Percentiles rank a stretch among this genome's conserved stretches.
Evolutionary conservation across 2,329 filamentous ascomycete genomes (phyloP).

Genomic region (Aspergillus bombycis): DNA sequence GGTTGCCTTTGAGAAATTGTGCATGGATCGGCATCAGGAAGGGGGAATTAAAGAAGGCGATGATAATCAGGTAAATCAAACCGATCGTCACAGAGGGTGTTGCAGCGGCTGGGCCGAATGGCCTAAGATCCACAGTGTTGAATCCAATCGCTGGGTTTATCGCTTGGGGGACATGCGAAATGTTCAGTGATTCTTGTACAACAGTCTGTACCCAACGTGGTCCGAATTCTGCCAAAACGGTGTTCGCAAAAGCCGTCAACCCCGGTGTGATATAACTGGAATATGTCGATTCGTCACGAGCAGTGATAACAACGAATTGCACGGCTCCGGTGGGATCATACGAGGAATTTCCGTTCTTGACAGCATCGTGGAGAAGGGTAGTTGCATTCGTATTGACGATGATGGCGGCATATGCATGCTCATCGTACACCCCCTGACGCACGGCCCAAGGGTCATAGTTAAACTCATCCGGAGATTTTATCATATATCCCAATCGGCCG

Average conservation of each 20-base stretch:
- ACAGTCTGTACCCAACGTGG: slow-evolving; percentile 42
- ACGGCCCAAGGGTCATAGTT: slow-evolving; percentile 60
- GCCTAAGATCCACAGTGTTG: slow-evolving; percentile 60
- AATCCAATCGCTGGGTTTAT: slow-evolving; percentile 61
- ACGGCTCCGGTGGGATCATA: slow-evolving; percentile 64
- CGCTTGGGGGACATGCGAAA: slow-evolving; percentile 55
- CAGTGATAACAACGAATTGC: slow-evolving; percentile 59
- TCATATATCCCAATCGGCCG: slow-evolving; percentile 54
- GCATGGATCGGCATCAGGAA: slow-evolving; percentile 68
- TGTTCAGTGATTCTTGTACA: slow-evolving; percentile 41
- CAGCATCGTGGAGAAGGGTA: slow-evolving; percentile 57
- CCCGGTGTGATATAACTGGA: slow-evolving; percentile 58
- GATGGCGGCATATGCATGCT: slow-evolving; percentile 63
- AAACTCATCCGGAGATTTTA: slow-evolving; percentile 56
- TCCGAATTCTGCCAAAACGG: slow-evolving; percentile 55
- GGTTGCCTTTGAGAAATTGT: slow-evolving; percentile 57
- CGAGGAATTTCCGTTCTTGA: slow-evolving; percentile 57
- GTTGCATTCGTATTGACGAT: slow-evolving; percentile 67
- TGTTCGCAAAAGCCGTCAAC: slow-evolving; percentile 51
- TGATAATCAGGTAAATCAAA: slow-evolving; percentile 68
- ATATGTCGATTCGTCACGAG: slow-evolving; percentile 60
- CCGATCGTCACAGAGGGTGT: slow-evolving; percentile 65
- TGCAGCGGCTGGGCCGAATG: slow-evolving; percentile 58
- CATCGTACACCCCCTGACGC: slow-evolving; percentile 62
- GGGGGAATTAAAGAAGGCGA: slow-evolving; percentile 67